Evolutionary conservation across 2,329 filamentous ascomycete species (phyloP), one percentile per base, ranked within the genome.

Genomic region (Curvularia spicifera): DNA sequence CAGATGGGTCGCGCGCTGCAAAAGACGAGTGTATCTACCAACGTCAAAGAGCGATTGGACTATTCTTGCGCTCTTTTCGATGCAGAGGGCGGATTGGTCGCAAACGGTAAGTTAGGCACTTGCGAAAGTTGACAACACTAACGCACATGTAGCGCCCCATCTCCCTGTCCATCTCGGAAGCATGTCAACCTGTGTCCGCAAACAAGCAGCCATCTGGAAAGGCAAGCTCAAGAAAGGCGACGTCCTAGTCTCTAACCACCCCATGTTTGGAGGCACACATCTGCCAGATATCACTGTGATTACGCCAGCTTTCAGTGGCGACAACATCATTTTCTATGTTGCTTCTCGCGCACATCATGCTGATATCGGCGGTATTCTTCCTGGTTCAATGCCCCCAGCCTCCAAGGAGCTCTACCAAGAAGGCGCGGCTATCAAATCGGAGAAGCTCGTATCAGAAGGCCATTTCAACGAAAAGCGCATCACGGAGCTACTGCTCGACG

Each of bases 41-140:
- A 93, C 67, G 89, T 93, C 71, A 90, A 94, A 72, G 91, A 94
- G 71, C 86, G 91, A 4, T 83, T 94, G 1, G 91, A 95, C 70
- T 95, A 92, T 69, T 93, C 89, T 3, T 95, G 91, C 64, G 91
- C 91, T 28, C 82, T 94, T 1, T 94, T 94, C 64, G 91, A 93
- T 65, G 84, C 87, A 0, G 85, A 87, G 8, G 91, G 91, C 18
- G 90, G 89, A 0, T 80, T 94, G 1, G 91, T 94, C 1, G 90
- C 90, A 4, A 93, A 93, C 71, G 87, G 78, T 80, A 69, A 58
- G 66, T 54, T 15, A 10, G 15, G 5, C 33, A 10, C 5, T 42
- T 5, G 13, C 12, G 12, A 8, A 6, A n/a, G 26, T 3, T 3
- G 18, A 29, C 15, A 13, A 9, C 18, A 46, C 61, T 68, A 53